Conservation (phyloP, 805 yeast species). For the Vanderwaltozyma polyspora region DNA sequence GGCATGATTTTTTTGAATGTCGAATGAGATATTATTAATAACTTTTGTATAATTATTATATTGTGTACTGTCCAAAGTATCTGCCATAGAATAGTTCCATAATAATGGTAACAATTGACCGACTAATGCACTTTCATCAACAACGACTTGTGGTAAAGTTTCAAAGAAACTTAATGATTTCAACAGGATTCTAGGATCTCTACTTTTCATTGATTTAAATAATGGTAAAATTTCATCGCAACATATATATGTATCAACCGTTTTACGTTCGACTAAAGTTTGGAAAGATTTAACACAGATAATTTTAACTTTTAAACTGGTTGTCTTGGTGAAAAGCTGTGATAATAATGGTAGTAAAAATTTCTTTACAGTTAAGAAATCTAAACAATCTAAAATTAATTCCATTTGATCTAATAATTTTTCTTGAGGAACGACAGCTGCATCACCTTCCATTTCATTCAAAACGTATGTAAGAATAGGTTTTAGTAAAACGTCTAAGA, state of each 20-base stretch:
- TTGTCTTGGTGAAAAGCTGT: slow-evolving; percentile 70
- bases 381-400: slow-evolving; percentile 37
- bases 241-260: slow-evolving; percentile 60
- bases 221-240: slow-evolving; percentile 76
- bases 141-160: slow-evolving; percentile 29
- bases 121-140: slow-evolving; percentile 39
- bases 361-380: slow-evolving; percentile 61
- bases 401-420: slow-evolving; percentile 35
- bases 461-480: slow-evolving; percentile 22
- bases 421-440: slow-evolving; percentile 36
- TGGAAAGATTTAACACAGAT: slow-evolving; percentile 53
- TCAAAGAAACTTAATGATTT: slow-evolving; percentile 36
- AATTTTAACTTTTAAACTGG: slow-evolving; percentile 67
- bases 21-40: slow-evolving; percentile 32
- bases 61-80: slow-evolving; percentile 32
- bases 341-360: slow-evolving; percentile 65
- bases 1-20: slow-evolving; percentile 35
- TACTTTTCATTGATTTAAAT: slow-evolving; percentile 60
- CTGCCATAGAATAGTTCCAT: slow-evolving; percentile 38
- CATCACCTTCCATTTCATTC: slow-evolving; percentile 13
- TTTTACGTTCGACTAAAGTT: slow-evolving; percentile 42
- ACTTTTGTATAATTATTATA: slow-evolving; percentile 31
- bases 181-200: slow-evolving; percentile 55
- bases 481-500: slow-evolving; percentile 26
- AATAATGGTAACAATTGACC: slow-evolving; percentile 44